phyloP scores from a whole-genome alignment of 352 stramenopile species.

The Phytophthora hibernalis region DNA sequence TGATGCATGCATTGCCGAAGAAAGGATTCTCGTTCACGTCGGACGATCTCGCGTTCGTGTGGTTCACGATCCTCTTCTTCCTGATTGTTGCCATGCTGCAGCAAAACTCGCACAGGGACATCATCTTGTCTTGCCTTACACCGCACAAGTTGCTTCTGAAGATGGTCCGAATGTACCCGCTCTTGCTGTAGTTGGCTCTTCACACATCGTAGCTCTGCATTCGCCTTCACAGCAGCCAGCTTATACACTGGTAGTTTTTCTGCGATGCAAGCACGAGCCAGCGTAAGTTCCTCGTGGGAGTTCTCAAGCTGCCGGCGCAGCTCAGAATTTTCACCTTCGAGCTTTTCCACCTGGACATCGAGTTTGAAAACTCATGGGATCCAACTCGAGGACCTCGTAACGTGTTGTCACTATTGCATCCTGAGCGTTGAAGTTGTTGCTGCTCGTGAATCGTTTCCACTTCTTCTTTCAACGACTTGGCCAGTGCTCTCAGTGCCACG shows the following conservation, averaged over 20 bases:
- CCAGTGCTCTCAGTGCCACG: slow-evolving; percentile 59
- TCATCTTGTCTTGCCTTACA: slow-evolving; percentile 36
- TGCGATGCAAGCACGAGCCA: slow-evolving; percentile 19
- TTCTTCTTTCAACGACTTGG: slow-evolving; percentile 61
- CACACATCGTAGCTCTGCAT: slow-evolving; percentile 45
- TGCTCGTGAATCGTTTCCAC: slow-evolving; percentile 52
- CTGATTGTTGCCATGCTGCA: slow-evolving; percentile 19
- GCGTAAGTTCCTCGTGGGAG: slow-evolving; percentile 19
- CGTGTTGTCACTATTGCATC: background rate
- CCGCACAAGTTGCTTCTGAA: slow-evolving; percentile 37
- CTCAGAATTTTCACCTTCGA: slow-evolving; percentile 46
- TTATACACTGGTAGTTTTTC: slow-evolving; percentile 40
- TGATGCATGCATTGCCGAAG: slow-evolving; percentile 25
- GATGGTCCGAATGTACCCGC: slow-evolving; percentile 34
- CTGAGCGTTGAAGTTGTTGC: slow-evolving; percentile 12
- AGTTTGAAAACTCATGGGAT: slow-evolving; percentile 60
- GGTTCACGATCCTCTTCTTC: background rate
- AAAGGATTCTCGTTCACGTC: slow-evolving; percentile 28
- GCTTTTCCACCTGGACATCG: slow-evolving; percentile 53
- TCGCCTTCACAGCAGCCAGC: slow-evolving; percentile 45
- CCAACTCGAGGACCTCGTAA: background rate
- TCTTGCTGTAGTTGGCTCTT: slow-evolving; percentile 51
- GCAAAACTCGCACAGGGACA: slow-evolving; percentile 15
- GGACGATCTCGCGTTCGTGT: slow-evolving; percentile 3
- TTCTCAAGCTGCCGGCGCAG: slow-evolving; percentile 36